A percentile compares a stretch with the other conserved stretches of the same genome.
These are phyloP conservation scores for Rhodotorula taiwanensis DNA, from an alignment of 768 basidiomycete genomes.

Conservation along the genomic window DNA sequence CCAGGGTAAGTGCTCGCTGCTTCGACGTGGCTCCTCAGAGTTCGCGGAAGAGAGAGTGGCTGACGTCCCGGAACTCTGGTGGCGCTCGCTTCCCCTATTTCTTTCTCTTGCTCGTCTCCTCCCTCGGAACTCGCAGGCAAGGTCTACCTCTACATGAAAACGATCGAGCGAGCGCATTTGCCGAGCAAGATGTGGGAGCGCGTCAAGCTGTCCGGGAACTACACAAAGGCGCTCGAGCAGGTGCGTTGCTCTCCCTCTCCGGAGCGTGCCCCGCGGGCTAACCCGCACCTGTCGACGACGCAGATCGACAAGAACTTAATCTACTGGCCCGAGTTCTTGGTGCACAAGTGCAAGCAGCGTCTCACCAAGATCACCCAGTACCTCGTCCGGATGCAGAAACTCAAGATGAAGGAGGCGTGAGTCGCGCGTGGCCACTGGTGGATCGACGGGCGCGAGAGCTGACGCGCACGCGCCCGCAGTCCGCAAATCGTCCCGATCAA, in stretches of 20 bases:
- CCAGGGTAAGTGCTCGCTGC: slow-evolving; percentile 73
- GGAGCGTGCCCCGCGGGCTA: too few relatives aligned
- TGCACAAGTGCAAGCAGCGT: slow-evolving; percentile 99
- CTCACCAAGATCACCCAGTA: slow-evolving; percentile 99
- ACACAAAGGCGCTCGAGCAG: slow-evolving; percentile 90
- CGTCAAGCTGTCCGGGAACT: slow-evolving; percentile 85
- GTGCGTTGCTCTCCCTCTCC: slow-evolving; percentile 48
- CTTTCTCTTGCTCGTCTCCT: not conserved
- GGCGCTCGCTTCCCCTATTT: not conserved
- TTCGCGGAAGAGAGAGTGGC: too few relatives aligned
- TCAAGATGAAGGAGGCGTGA: slow-evolving; percentile 46
- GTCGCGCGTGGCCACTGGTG: too few relatives aligned
- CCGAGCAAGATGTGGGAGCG: slow-evolving; percentile 98
- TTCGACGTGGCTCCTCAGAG: too few relatives aligned
- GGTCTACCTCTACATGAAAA: slow-evolving; percentile 91
- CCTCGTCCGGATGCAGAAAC: slow-evolving; percentile 91
- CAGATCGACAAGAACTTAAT: slow-evolving; percentile 91
- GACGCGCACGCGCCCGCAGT: slow-evolving; percentile 54
- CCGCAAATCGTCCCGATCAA: slow-evolving; percentile 90
- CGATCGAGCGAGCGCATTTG: slow-evolving; percentile 91
- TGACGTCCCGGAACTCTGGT: too few relatives aligned
- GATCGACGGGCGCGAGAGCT: too few relatives aligned
- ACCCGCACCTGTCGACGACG: too few relatives aligned
- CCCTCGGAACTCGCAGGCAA: slow-evolving; percentile 52
- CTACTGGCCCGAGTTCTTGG: slow-evolving; percentile 97